Conservation (phyloP, 495 filamentous ascomycete genomes). For the Collariella sp. region DNA sequence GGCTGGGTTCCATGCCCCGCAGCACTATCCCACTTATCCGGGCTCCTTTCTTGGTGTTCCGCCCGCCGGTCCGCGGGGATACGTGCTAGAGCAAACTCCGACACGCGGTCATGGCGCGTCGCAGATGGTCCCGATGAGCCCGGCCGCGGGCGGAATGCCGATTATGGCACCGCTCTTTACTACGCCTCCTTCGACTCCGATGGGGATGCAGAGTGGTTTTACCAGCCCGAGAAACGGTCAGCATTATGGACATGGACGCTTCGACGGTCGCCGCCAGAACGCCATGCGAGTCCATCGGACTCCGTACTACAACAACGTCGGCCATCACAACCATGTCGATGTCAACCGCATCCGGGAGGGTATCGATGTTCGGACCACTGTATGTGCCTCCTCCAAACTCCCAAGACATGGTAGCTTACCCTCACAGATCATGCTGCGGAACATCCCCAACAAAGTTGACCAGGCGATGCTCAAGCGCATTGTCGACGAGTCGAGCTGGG, state of each 20-base stretch:
- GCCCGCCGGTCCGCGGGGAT: constrained; percentile 16
- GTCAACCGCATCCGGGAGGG: constrained; percentile 55
- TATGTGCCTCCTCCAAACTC: constrained; percentile 30
- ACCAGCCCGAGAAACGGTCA: constrained; percentile 26
- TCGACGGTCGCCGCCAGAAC: constrained; percentile 33
- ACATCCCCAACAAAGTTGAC: constrained; percentile 87
- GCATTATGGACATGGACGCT: constrained; percentile 18
- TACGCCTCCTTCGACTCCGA: constrained; percentile 30
- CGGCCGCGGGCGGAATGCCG: constrained; percentile 15
- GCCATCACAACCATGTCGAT: constrained; percentile 61
- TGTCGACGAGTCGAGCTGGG: constrained; percentile 67
- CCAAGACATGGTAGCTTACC: constrained; percentile 10
- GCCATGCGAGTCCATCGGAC: constrained; percentile 32
- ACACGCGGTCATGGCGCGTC: constrained; percentile 22
- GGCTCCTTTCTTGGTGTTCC: constrained; percentile 24
- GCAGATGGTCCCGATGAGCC: constrained; percentile 18
- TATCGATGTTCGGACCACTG: constrained; percentile 64
- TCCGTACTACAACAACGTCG: constrained; percentile 34
- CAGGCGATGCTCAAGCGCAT: constrained; percentile 71
- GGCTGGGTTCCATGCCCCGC: constrained; percentile 11
- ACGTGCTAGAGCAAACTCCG: constrained; percentile 32
- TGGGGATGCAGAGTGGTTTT: constrained; percentile 22
- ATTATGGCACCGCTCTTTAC: constrained; percentile 22
- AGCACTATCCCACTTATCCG: constrained; percentile 29
- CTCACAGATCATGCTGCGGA: constrained; percentile 81